phyloP scores from a whole-genome alignment of 129 eudicot species.

The Logfia minima region DNA sequence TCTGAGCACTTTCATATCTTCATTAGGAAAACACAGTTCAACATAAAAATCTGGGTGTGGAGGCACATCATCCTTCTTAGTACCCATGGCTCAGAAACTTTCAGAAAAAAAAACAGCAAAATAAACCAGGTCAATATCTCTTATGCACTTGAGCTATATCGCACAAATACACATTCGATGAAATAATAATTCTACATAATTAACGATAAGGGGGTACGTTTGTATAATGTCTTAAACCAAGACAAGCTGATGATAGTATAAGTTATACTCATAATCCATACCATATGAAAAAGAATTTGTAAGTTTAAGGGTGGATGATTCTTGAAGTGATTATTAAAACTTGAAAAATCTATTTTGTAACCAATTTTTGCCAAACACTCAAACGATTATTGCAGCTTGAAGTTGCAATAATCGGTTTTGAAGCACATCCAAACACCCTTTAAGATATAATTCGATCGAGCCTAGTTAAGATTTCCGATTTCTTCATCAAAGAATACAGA shows the following conservation, averaged over 20 bases:
- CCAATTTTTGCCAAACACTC: slow-evolving; percentile 16
- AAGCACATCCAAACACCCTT: slow-evolving; percentile 19
- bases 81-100: slow-evolving; percentile 18
- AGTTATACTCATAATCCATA: neutral
- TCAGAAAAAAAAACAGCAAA: neutral
- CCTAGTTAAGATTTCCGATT: neutral
- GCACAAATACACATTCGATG: neutral
- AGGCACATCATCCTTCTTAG: slow-evolving; percentile 16
- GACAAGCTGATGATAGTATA: slow-evolving; percentile 5
- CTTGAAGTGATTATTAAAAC: neutral
- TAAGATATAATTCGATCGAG: neutral
- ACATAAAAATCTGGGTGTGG: neutral
- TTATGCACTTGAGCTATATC: slow-evolving; percentile 7
- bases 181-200: neutral
- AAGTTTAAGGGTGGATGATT: neutral
- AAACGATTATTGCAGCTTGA: neutral
- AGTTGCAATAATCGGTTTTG: neutral
- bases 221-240: slow-evolving; percentile 7
- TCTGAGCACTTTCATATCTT: slow-evolving; percentile 6
- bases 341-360: neutral
- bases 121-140: slow-evolving; percentile 8
- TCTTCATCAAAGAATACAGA: slow-evolving; percentile 5
- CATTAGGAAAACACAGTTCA: neutral
- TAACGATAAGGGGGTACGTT: slow-evolving; percentile 8
- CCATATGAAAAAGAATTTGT: neutral